Conservation (phyloP, 2,329 filamentous ascomycete species). For the Penicillium sp. region DNA sequence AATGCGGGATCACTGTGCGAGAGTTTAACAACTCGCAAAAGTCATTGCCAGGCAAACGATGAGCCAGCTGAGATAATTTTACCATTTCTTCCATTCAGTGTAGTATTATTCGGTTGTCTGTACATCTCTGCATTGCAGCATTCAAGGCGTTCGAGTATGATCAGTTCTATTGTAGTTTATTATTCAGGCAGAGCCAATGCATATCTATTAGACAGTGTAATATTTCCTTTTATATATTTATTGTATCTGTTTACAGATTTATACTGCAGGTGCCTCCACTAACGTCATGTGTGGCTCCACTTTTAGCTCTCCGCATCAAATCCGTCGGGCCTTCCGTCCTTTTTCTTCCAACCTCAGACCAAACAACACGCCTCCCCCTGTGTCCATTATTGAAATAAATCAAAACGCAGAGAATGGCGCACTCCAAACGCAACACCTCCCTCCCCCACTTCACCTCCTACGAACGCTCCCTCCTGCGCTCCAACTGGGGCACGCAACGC, state of each 20-base stretch:
- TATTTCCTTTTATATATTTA: too few relatives aligned
- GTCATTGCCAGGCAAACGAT: constrained; percentile 16
- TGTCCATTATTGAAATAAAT: neutral
- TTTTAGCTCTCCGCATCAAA: neutral
- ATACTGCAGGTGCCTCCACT: neutral
- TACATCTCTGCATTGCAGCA: constrained; percentile 6
- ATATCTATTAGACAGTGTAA: neutral
- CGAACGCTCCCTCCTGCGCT: constrained; percentile 77
- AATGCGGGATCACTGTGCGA: constrained; percentile 75
- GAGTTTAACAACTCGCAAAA: constrained; percentile 66
- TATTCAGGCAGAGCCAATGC: neutral
- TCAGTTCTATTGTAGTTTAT: neutral
- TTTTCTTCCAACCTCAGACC: neutral
- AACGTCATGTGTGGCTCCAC: neutral
- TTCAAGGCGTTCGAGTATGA: constrained; percentile 1
- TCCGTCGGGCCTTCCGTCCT: neutral
- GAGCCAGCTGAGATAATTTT: neutral
- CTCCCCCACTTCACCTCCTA: constrained; percentile 90
- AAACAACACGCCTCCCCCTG: too few relatives aligned
- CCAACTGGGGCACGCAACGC: constrained; percentile 74
- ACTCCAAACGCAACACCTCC: constrained; percentile 79
- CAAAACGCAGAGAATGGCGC: constrained; percentile 28
- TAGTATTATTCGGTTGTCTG: neutral
- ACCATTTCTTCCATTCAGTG: neutral
- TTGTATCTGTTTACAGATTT: too few relatives aligned